A percentile compares a stretch with the other conserved stretches of the same genome.
These are phyloP conservation scores for Heliocybe sulcata DNA, from an alignment of 1,284 basidiomycete species.

Conservation along the genomic window DNA sequence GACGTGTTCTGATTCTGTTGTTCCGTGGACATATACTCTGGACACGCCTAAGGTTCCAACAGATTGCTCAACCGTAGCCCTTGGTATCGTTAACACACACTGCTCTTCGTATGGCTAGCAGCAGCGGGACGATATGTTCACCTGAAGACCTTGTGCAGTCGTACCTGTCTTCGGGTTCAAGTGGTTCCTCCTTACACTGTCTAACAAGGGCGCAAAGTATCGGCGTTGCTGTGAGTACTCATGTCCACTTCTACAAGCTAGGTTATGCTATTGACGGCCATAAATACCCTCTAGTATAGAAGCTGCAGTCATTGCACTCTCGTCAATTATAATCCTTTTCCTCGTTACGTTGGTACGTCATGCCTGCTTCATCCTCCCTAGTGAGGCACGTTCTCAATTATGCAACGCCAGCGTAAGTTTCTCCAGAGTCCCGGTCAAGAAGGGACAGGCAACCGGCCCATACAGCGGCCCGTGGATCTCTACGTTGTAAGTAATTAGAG, in stretches of 20 bases:
- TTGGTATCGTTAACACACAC: too few relatives aligned
- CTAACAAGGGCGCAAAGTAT: slow-evolving; percentile 20
- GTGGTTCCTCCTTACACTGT: slow-evolving; percentile 8
- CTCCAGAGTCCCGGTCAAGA: slow-evolving; percentile 12
- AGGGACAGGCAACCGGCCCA: slow-evolving; percentile 15
- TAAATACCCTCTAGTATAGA: slow-evolving; percentile 18
- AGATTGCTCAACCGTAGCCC: too few relatives aligned
- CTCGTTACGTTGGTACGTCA: not conserved
- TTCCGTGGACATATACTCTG: too few relatives aligned
- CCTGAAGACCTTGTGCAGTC: not conserved
- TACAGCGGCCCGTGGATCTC: slow-evolving; percentile 28
- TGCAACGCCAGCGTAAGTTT: not conserved
- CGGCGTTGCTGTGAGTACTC: slow-evolving; percentile 15
- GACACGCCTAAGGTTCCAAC: too few relatives aligned
- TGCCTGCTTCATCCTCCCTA: not conserved
- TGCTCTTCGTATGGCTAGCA: not conserved
- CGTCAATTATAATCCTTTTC: not conserved
- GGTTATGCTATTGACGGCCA: too few relatives aligned
- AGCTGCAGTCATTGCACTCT: slow-evolving; percentile 19
- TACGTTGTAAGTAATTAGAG: slow-evolving; percentile 20
- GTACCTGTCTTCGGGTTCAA: not conserved
- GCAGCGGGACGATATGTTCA: not conserved
- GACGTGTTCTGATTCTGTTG: too few relatives aligned
- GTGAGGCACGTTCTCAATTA: not conserved
- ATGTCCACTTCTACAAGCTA: not conserved